Conservation (phyloP, 2,329 filamentous ascomycete genomes). For the Chrysosporium keratinophilum region DNA sequence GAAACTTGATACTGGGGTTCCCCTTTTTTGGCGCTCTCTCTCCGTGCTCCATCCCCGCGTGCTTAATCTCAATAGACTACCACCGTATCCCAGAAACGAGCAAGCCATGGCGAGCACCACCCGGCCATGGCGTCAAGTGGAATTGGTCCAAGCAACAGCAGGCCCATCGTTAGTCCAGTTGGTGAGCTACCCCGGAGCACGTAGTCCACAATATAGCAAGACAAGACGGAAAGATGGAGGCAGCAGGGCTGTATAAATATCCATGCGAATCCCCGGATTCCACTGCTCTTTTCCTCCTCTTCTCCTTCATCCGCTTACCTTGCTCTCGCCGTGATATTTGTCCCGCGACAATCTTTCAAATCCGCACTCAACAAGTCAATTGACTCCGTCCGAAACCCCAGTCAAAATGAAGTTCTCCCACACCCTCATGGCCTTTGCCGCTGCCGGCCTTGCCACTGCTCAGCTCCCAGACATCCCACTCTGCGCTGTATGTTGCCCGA, state of each 20-base stretch:
- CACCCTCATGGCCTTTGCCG: conserved; percentile 29
- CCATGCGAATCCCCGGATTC: background rate
- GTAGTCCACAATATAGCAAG: no score
- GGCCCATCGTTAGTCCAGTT: background rate
- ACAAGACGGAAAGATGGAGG: background rate
- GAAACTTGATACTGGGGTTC: background rate
- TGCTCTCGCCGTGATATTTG: background rate
- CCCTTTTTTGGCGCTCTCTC: background rate
- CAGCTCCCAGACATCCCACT: conserved; percentile 38
- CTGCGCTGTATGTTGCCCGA: conserved; percentile 35
- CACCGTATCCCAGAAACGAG: background rate
- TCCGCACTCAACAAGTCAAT: background rate
- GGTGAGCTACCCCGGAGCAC: no score
- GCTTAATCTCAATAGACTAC: conserved; percentile 5
- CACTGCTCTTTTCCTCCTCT: background rate
- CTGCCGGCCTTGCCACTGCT: conserved; percentile 37
- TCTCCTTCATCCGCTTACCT: background rate
- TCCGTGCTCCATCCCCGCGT: conserved; percentile 3
- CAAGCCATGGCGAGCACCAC: background rate
- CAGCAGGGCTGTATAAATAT: background rate
- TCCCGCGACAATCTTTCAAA: background rate
- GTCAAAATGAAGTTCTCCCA: conserved; percentile 28
- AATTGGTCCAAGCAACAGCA: background rate
- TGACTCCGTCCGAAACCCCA: background rate
- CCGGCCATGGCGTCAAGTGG: background rate